These are phyloP conservation scores for Dictyostelium citrinum DNA, from an alignment of 78 protist species.

Conservation along the genomic window DNA sequence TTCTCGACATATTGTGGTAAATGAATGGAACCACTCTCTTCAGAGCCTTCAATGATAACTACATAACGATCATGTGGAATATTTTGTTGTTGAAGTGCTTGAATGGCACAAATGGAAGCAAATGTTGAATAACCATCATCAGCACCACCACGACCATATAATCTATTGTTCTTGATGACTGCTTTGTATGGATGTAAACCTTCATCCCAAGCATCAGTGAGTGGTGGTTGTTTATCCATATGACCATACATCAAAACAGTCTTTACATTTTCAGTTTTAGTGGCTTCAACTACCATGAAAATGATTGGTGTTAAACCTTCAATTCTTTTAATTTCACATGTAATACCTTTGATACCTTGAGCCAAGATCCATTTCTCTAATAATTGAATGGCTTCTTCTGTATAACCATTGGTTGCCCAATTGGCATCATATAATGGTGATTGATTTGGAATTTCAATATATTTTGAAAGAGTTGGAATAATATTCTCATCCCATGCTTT, in stretches of 20 bases:
- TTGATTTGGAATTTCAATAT: conserved; percentile 88
- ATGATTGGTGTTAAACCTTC: conserved; percentile 86
- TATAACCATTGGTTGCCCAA: conserved; percentile 88
- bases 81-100: conserved; percentile 43
- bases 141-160: conserved; percentile 94
- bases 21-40: conserved; percentile 87
- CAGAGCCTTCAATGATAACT: conserved; percentile 91
- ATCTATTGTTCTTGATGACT: conserved; percentile 58
- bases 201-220: conserved; percentile 85
- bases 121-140: conserved; percentile 94
- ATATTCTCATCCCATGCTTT: conserved; percentile 72
- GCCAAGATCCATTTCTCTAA: conserved; percentile 80
- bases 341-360: conserved; percentile 76
- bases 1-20: conserved; percentile 74
- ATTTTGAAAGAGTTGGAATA: conserved; percentile 67
- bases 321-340: conserved; percentile 70
- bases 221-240: conserved; percentile 94
- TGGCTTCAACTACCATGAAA: conserved; percentile 78
- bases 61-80: conserved; percentile 85
- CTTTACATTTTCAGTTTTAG: conserved; percentile 34
- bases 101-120: conserved; percentile 84
- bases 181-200: conserved; percentile 90
- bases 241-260: conserved; percentile 91
- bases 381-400: conserved; percentile 82
- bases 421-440: conserved; percentile 88